A percentile compares a stretch with the other conserved stretches of the same genome.
Evolutionary conservation across 2,329 filamentous ascomycete species (phyloP).

Genomic region (Venturia pyrina): DNA sequence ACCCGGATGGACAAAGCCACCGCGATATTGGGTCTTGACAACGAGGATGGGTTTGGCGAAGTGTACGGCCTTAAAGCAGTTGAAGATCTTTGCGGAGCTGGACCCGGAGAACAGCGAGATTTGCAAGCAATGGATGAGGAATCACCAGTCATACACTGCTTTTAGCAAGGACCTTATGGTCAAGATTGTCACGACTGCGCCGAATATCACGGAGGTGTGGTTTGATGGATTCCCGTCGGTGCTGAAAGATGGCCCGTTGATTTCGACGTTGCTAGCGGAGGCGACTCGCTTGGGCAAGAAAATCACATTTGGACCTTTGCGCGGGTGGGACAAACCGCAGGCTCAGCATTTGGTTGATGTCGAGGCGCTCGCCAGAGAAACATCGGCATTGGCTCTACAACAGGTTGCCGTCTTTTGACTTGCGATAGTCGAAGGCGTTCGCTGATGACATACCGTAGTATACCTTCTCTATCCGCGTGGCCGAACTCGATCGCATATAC

Average conservation of each 20-base stretch:
- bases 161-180: conserved; percentile 52
- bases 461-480: not conserved
- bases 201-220: conserved; percentile 48
- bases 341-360: not conserved
- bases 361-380: not conserved
- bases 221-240: conserved; percentile 63
- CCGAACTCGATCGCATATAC: not conserved
- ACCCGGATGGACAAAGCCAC: conserved; percentile 62
- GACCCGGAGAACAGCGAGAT: conserved; percentile 60
- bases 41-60: conserved; percentile 53
- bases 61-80: conserved; percentile 46
- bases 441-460: not conserved
- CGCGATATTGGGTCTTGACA: conserved; percentile 60
- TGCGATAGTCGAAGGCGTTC: not conserved
- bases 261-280: conserved; percentile 49
- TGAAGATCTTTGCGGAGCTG: conserved; percentile 61
- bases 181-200: conserved; percentile 47
- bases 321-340: conserved; percentile 4
- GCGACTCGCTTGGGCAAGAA: conserved; percentile 38
- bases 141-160: conserved; percentile 58
- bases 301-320: conserved; percentile 50
- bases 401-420: not conserved
- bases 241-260: conserved; percentile 53
- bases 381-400: not conserved
- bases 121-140: conserved; percentile 51